These are phyloP conservation scores for Salmacisia buchloeana DNA, from an alignment of 1,284 basidiomycete genomes.

Conservation along the genomic window DNA sequence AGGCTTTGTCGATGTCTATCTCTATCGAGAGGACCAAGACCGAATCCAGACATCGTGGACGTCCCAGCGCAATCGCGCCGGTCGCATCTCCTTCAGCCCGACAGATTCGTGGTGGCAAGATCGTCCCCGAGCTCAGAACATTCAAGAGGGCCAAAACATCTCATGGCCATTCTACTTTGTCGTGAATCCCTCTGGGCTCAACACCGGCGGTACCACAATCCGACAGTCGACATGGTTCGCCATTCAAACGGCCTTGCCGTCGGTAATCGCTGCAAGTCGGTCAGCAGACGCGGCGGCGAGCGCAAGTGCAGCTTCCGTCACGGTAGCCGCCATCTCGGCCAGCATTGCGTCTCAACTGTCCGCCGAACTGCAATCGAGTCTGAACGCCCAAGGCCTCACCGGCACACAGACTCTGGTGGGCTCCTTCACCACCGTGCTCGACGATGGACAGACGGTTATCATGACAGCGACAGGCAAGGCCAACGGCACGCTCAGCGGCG, in stretches of 20 bases:
- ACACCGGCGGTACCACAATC: conserved; percentile 24
- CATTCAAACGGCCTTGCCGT: conserved; percentile 34
- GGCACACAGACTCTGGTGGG: conserved; percentile 36
- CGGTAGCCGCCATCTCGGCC: conserved; percentile 15
- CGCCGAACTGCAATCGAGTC: conserved; percentile 25
- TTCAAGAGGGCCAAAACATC: conserved; percentile 32
- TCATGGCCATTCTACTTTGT: conserved; percentile 47
- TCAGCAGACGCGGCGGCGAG: neutral
- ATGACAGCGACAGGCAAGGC: conserved; percentile 37
- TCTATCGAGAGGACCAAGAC: conserved; percentile 39
- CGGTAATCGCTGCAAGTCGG: conserved; percentile 16
- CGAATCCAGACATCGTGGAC: conserved; percentile 29
- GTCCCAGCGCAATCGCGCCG: conserved; percentile 29
- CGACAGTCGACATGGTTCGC: conserved; percentile 34
- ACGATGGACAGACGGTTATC: conserved; percentile 33
- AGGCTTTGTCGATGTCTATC: conserved; percentile 39
- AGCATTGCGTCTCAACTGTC: conserved; percentile 23
- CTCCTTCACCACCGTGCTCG: conserved; percentile 33
- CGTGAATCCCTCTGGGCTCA: conserved; percentile 23
- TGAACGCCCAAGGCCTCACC: conserved; percentile 27
- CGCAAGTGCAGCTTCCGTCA: conserved; percentile 10
- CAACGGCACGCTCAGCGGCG: conserved; percentile 23
- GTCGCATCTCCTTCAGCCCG: conserved; percentile 33
- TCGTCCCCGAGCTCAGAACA: conserved; percentile 27
- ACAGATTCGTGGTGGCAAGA: conserved; percentile 36